phyloP scores from a whole-genome alignment of 2,329 filamentous ascomycete genomes.

The Cordyceps javanica region DNA sequence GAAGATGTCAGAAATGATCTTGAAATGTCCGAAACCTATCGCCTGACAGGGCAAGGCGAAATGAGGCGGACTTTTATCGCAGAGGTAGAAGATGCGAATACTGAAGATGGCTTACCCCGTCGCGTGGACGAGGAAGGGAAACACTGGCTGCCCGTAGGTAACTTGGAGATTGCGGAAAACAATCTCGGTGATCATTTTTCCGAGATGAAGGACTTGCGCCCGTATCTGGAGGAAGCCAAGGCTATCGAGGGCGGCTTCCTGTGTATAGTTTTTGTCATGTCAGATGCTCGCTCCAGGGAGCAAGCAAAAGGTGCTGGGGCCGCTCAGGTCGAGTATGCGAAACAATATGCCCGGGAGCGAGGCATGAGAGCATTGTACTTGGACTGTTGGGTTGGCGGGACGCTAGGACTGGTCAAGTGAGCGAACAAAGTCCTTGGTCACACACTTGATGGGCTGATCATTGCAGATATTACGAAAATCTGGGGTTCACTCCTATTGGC shows the following conservation, averaged over 20 bases:
- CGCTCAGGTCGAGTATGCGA: background rate
- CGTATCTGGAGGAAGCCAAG: constrained; percentile 3
- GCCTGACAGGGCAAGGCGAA: background rate
- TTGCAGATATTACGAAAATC: background rate
- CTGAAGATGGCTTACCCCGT: background rate
- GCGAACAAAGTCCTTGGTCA: background rate
- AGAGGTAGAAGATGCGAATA: background rate
- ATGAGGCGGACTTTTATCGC: constrained; percentile 1
- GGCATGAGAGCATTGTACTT: constrained; percentile 3
- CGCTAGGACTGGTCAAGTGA: constrained; percentile 1
- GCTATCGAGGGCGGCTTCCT: background rate
- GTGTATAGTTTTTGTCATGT: background rate
- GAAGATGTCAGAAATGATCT: background rate
- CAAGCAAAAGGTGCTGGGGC: background rate
- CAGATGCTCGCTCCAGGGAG: background rate
- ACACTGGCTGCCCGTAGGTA: background rate
- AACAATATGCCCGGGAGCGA: background rate
- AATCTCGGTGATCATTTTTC: background rate
- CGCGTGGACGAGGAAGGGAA: background rate
- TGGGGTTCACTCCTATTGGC: background rate
- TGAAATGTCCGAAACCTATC: background rate
- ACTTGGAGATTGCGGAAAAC: background rate
- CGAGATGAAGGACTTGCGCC: background rate
- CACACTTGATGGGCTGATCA: background rate
- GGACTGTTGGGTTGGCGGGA: constrained; percentile 4